These are phyloP conservation scores for Cenchrus americanus DNA, from an alignment of 176 grass and related monocot species.

Conservation along the genomic window DNA sequence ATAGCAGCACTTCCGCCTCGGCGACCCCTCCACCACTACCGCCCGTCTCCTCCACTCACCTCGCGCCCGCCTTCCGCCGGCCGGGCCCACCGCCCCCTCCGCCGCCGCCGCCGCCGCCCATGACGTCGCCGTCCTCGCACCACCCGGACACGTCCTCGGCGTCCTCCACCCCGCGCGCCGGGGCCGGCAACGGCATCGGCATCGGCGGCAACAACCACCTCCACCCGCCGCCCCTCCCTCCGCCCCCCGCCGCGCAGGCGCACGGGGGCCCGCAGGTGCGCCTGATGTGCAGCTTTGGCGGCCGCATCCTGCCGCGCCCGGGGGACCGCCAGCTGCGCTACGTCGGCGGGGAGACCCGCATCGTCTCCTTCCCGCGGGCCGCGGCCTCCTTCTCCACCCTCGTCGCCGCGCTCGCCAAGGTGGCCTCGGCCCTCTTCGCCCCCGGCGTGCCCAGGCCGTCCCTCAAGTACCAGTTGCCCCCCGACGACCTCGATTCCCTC, in stretches of 20 bases:
- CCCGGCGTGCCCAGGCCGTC: slow-evolving; percentile 16
- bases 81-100: slow-evolving; percentile 16
- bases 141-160: slow-evolving; percentile 39
- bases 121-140: slow-evolving; percentile 34
- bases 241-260: not conserved
- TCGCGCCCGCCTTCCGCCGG: not conserved
- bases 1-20: slow-evolving; percentile 20
- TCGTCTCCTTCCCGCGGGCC: slow-evolving; percentile 74
- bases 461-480: slow-evolving; percentile 79
- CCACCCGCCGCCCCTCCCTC: not conserved
- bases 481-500: slow-evolving; percentile 85
- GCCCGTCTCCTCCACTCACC: not conserved
- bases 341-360: slow-evolving; percentile 88
- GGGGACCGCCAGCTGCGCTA: slow-evolving; percentile 81
- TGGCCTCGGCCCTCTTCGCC: slow-evolving; percentile 45
- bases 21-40: not conserved
- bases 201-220: not conserved
- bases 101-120: slow-evolving; percentile 32
- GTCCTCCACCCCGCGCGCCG: slow-evolving; percentile 47
- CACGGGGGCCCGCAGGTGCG: slow-evolving; percentile 48
- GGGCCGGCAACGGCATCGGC: not conserved
- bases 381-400: slow-evolving; percentile 56
- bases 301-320: slow-evolving; percentile 81
- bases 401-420: slow-evolving; percentile 53
- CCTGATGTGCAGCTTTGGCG: slow-evolving; percentile 93